Evolutionary conservation across 495 filamentous ascomycete species (phyloP), one percentile per base, ranked within the genome.

Genomic region (Daldinia vernicosa): DNA sequence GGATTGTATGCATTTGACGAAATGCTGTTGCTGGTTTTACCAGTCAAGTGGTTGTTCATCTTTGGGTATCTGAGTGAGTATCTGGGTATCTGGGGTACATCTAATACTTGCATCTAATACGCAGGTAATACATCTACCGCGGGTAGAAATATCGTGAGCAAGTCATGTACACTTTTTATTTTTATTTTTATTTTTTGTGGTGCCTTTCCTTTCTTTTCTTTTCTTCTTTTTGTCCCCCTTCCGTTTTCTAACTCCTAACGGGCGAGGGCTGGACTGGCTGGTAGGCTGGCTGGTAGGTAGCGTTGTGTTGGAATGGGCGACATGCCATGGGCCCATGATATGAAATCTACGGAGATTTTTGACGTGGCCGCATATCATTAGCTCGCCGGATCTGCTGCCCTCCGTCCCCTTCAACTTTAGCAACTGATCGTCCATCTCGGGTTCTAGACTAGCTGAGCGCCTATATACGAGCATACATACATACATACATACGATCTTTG

Each of bases 331-430:
- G 65, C 61, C 67, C 67, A 71, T 74, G 67, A 74, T 70, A 67
- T 66, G 63, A 65, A 69, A 70, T 67, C 67, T 67, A 74, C 75
- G 74, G 75, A 74, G 74, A 77, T 66, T 76, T 76, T 77, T 74
- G 75, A 77, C 75, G 75, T 77, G 75, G 75, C 75, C 71, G 74
- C 74, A 74, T 72, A 47, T 77, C 75, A 77, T 77, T 77, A 76
- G 73, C 57, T 73, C 51, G 70, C 66, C 59, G 66, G 70, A 69
- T 57, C 66, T 73, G 70, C 70, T 73, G 70, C 70, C 70, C 70
- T 73, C 70, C 66, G 66, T 69, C 57, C 70, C 70, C 61, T 66
- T 69, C 56, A 73, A 66, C 51, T 61, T 37, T 45, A 73, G 66
- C 61, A 69, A 73, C 70, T 73, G 70, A 69, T 73, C 70, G 70